Evolutionary conservation across 129 eudicot genomes (phyloP).

Genomic region (Pulicaria dysenterica): DNA sequence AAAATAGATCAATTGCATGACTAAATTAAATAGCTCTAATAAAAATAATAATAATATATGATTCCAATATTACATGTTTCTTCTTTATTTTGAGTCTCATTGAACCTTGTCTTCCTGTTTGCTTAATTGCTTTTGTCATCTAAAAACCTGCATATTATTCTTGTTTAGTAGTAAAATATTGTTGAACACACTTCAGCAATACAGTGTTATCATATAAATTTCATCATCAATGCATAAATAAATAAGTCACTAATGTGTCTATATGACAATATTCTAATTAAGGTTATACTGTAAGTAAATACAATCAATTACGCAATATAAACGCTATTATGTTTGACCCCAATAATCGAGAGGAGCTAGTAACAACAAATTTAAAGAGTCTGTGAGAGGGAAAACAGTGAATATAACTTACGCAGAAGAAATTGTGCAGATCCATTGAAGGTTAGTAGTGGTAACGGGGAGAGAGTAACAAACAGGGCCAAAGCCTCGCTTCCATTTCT

Average conservation of each 20-base stretch:
- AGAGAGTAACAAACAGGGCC: conserved; percentile 59
- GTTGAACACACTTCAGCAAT: background rate
- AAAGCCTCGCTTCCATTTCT: conserved; percentile 33
- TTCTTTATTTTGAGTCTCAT: too few species aligned
- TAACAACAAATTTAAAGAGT: background rate
- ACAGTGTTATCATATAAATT: background rate
- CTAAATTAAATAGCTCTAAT: too few species aligned
- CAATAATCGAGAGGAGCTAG: background rate
- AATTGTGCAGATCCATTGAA: conserved; percentile 71
- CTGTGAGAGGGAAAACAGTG: background rate
- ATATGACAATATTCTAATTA: background rate
- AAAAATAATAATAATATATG: too few species aligned
- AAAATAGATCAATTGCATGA: too few species aligned
- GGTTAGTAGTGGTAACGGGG: conserved; percentile 54
- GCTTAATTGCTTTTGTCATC: background rate
- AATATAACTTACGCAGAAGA: conserved; percentile 53
- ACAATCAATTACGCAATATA: background rate
- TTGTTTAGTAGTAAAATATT: background rate
- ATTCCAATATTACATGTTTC: too few species aligned
- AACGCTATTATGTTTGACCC: conserved; percentile 14
- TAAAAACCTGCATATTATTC: background rate
- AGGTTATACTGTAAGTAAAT: background rate
- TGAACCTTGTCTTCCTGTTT: too few species aligned
- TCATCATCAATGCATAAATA: background rate
- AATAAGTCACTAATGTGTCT: background rate